Conservation (phyloP, 139 green algal genomes). For the Chlamydomonas sphaeroides region DNA sequence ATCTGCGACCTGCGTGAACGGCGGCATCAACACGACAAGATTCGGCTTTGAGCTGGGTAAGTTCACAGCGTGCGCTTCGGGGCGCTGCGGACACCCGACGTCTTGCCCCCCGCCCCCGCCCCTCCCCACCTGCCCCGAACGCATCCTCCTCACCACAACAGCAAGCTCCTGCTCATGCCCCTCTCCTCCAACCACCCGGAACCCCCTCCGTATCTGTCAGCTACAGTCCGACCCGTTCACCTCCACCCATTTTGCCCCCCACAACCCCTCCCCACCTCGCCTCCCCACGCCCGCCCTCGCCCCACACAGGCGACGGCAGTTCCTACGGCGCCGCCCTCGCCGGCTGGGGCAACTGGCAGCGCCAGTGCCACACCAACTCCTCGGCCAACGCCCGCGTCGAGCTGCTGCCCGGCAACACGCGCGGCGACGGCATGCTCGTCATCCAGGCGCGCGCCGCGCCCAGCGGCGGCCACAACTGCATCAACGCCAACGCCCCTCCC, state of each 20-base stretch:
- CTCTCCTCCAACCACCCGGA: background rate
- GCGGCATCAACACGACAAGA: background rate
- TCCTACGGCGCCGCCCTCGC: background rate
- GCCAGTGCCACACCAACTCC: constrained; percentile 19
- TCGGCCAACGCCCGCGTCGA: constrained; percentile 12
- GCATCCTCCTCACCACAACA: background rate
- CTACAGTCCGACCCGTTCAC: too few species aligned
- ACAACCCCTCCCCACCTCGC: background rate
- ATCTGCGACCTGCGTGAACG: background rate
- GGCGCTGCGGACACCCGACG: background rate
- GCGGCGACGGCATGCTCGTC: background rate
- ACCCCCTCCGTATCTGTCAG: too few species aligned
- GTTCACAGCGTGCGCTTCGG: background rate
- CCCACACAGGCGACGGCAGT: too few species aligned
- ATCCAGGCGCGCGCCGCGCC: background rate
- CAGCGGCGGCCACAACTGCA: background rate
- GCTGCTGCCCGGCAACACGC: background rate
- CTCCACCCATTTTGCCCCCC: background rate
- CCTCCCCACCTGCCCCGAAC: background rate
- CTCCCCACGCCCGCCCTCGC: too few species aligned
- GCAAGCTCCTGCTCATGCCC: too few species aligned
- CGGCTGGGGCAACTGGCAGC: constrained; percentile 28
- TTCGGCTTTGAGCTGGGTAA: constrained; percentile 8
- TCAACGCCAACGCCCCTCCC: background rate
- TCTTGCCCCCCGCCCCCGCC: too few species aligned